These are phyloP conservation scores for Epicoccum nigrum DNA, from an alignment of 2,329 filamentous ascomycete genomes.

Conservation along the genomic window DNA sequence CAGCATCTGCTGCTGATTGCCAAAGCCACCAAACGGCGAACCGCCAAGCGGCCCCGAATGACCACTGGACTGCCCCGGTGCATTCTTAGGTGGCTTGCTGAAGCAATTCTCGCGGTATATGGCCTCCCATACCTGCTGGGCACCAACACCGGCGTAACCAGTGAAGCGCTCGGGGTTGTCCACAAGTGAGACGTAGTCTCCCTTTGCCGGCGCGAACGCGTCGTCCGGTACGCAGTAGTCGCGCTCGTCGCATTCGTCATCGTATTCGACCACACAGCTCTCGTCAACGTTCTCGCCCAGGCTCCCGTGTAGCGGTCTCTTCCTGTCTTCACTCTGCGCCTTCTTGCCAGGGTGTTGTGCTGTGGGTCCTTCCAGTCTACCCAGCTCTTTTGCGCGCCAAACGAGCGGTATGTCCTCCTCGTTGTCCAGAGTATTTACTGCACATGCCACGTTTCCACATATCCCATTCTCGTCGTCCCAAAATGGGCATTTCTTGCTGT, in stretches of 20 bases:
- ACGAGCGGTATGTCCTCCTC: constrained; percentile 91
- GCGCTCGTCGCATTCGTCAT: constrained; percentile 94
- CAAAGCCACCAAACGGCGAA: constrained; percentile 51
- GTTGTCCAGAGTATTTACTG: constrained; percentile 92
- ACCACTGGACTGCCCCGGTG: constrained; percentile 37
- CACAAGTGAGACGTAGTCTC: constrained; percentile 93
- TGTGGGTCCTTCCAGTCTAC: constrained; percentile 88
- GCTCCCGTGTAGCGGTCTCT: constrained; percentile 78
- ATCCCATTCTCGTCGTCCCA: constrained; percentile 93
- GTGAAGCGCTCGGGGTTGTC: constrained; percentile 96
- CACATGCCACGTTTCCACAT: constrained; percentile 96
- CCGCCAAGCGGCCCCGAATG: constrained; percentile 45
- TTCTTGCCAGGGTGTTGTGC: constrained; percentile 85
- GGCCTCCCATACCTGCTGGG: constrained; percentile 92
- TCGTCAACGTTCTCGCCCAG: constrained; percentile 88
- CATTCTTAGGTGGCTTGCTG: constrained; percentile 53
- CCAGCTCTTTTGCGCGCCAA: constrained; percentile 90
- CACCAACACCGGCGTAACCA: constrained; percentile 83
- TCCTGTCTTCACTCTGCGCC: constrained; percentile 71
- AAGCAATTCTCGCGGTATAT: constrained; percentile 99
- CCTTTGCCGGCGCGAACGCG: constrained; percentile 82
- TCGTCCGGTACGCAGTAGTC: constrained; percentile 98
- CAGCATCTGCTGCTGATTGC: constrained; percentile 53
- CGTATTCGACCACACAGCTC: constrained; percentile 95
- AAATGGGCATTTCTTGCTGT: constrained; percentile 92